Evolutionary conservation across 192 early-diverging fungal species (phyloP), one percentile per base, ranked within the genome.

Genomic region (Ambispora gerdemannii): DNA sequence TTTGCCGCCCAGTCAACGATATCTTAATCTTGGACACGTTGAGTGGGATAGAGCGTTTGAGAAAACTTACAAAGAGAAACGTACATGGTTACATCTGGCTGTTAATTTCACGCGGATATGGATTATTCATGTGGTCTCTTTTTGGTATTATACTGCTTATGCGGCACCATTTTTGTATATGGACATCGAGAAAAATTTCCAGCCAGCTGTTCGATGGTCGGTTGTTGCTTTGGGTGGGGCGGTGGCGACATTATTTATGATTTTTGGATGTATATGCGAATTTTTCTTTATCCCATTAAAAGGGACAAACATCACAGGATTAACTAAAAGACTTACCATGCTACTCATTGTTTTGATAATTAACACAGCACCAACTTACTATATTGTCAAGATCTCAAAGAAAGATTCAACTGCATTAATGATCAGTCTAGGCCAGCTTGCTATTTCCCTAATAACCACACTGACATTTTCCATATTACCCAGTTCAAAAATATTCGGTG

Each of bases 101-200:
- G 86, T 87, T 78, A 94, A 92, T 78, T 92, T 94, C 61, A 87
- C 88, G 32, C 90, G 92, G 27, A 82, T 92, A 27, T 94, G 92
- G 92, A 88, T 94, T 65, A 88, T 94, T 75, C 90, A 94, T 72
- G 73, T 94, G 43, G 82, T 84, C 2, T 74, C 87, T 10, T 92
- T 89, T 75, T 92, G 86, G 83, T 90, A 90, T 78, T 92, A 90
- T 80, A 90, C 90, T 24, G 85, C 85, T 71, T 88, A 84, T 43
- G 86, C 88, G 55, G 85, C 86, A 13, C 82, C 84, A 36, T 88
- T 88, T 63, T 43, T 92, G 20, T 90, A 91, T 77, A 81, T 78
- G 62, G 71, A 74, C 25, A 35, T 55, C 2, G 24, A 60, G 27
- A 50, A 68, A 31, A 13, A 66, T 34, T 10, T 10, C 6, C 78